phyloP scores from a whole-genome alignment of 257 asterid species.

The Knoxia roxburghii region DNA sequence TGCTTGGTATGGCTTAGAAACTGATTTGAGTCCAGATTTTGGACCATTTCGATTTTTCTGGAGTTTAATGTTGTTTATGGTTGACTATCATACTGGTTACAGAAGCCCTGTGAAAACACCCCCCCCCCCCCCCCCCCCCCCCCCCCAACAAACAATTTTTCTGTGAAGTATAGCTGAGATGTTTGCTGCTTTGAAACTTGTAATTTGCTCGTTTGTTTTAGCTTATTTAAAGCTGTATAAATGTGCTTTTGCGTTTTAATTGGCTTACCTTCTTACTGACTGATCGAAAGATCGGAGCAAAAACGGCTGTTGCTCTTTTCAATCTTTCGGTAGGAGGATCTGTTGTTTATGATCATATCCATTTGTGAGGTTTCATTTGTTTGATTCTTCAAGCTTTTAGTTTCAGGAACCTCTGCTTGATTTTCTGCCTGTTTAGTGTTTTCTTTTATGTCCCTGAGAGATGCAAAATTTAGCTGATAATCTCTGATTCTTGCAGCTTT shows the following conservation, averaged over 20 bases:
- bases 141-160: background rate
- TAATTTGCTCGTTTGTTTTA: background rate
- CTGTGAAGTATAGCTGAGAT: background rate
- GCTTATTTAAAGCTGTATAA: background rate
- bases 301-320: background rate
- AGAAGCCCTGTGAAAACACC: too few relatives aligned
- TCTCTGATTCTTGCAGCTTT: conserved; percentile 12
- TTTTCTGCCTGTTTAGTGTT: background rate
- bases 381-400: background rate
- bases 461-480: background rate
- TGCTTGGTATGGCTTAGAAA: background rate
- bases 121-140: too few relatives aligned
- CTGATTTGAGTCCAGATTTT: too few relatives aligned
- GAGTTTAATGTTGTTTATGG: too few relatives aligned
- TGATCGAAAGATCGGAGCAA: background rate
- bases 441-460: background rate
- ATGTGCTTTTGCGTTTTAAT: background rate
- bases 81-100: too few relatives aligned
- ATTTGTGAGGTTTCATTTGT: background rate
- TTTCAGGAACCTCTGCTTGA: background rate
- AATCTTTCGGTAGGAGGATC: background rate
- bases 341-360: background rate
- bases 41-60: background rate
- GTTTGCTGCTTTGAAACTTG: background rate
- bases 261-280: background rate